Evolutionary conservation across 768 basidiomycete genomes (phyloP), one percentile per base, ranked within the genome.

Genomic region (Grammothele lineata): DNA sequence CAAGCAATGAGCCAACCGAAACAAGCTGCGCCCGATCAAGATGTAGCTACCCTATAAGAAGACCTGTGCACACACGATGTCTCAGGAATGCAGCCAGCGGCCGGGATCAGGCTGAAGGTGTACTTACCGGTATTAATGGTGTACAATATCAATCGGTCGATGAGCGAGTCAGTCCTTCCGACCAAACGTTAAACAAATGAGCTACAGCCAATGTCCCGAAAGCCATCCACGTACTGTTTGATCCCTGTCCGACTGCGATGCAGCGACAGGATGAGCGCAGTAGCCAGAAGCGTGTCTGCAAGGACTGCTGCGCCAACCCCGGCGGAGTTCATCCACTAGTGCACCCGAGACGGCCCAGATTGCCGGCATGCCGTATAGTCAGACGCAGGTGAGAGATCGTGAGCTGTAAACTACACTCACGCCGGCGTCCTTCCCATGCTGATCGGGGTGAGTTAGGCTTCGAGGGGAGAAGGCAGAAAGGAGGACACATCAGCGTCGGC

Each of bases 311-410:
- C 24, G 5, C 48, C 48, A 19, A 50, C 43, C 8, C 48, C 48
- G 2, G 48, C 38, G 11, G 43, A 50, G 25, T 45, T 50, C 39
- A 50, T 50, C 48, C 48, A 50, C 48, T 50, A 25, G 11, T 12
- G n/a, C 19, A 2, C n/a, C n/a, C n/a, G n/a, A n/a, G n/a, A n/a
- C n/a, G n/a, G n/a, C n/a, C n/a, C n/a, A n/a, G n/a, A n/a, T n/a
- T n/a, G n/a, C n/a, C n/a, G n/a, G n/a, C n/a, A n/a, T n/a, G n/a
- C n/a, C n/a, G n/a, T n/a, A n/a, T n/a, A n/a, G n/a, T n/a, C n/a
- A n/a, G n/a, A n/a, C n/a, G n/a, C n/a, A n/a, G n/a, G n/a, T n/a
- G n/a, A n/a, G n/a, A n/a, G n/a, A n/a, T n/a, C n/a, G n/a, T n/a
- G n/a, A n/a, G n/a, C n/a, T n/a, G n/a, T n/a, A n/a, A n/a, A n/a